phyloP scores from a whole-genome alignment of 1,284 basidiomycete species.

The Kalmanozyma brasiliensis region DNA sequence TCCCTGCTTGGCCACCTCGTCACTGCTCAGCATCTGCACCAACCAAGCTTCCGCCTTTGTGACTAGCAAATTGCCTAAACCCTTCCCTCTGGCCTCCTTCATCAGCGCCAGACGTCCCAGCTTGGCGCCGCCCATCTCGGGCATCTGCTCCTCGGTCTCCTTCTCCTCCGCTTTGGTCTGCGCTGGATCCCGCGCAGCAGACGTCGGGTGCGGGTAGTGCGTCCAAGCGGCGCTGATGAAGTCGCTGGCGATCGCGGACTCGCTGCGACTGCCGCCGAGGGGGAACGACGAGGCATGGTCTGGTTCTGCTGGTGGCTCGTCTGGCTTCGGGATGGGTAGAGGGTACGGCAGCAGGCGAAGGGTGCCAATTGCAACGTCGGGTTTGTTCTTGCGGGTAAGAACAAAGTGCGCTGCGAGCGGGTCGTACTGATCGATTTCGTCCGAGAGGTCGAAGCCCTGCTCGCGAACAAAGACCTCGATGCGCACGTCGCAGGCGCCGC shows the following conservation, averaged over 20 bases:
- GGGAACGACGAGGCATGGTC: constrained; percentile 20
- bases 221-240: constrained; percentile 38
- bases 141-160: constrained; percentile 10
- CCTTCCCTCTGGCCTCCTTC: constrained; percentile 44
- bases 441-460: constrained; percentile 53
- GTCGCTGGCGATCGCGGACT: constrained; percentile 32
- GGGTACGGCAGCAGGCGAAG: constrained; percentile 42
- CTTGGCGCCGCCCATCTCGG: constrained; percentile 39
- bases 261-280: constrained; percentile 31
- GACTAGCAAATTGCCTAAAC: constrained; percentile 34
- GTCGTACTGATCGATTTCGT: constrained; percentile 62
- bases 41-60: constrained; percentile 38
- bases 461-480: constrained; percentile 57
- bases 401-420: constrained; percentile 43
- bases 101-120: constrained; percentile 38
- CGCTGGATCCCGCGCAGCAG: constrained; percentile 19
- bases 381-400: constrained; percentile 13
- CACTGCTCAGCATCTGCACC: constrained; percentile 5
- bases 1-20: constrained; percentile 19
- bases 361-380: constrained; percentile 21
- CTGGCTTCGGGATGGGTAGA: constrained; percentile 37
- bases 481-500: constrained; percentile 39
- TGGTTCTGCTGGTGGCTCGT: constrained; percentile 21
- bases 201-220: constrained; percentile 1
- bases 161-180: constrained; percentile 29